Percentiles rank a stretch among this genome's conserved stretches.
Evolutionary conservation across 345 rosid genomes (phyloP).

Genomic region (Eucalyptus sideroxylon): DNA sequence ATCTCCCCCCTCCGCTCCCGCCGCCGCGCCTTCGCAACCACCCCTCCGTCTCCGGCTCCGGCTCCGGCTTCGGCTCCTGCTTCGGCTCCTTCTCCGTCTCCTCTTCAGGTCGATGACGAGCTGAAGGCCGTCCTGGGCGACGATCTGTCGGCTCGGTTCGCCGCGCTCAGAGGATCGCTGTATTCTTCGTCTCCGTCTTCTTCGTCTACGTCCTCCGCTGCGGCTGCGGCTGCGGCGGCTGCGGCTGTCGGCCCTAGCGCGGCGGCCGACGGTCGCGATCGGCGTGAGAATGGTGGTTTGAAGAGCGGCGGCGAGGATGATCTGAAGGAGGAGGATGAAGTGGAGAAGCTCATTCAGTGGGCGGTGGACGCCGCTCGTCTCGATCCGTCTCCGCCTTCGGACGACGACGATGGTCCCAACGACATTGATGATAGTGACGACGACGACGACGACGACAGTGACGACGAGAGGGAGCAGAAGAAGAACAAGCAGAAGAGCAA

Average conservation of each 20-base stretch:
- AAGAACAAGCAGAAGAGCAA: background rate
- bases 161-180: slow-evolving; percentile 46
- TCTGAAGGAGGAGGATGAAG: slow-evolving; percentile 48
- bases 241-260: background rate
- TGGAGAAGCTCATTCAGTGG: slow-evolving; percentile 75
- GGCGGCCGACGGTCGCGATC: background rate
- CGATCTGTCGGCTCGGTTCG: slow-evolving; percentile 54
- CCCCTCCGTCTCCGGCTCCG: background rate
- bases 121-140: slow-evolving; percentile 17
- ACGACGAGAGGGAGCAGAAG: background rate
- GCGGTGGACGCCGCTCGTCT: slow-evolving; percentile 81
- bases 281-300: background rate
- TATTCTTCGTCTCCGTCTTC: background rate
- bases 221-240: background rate
- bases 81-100: background rate
- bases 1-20: slow-evolving; percentile 24
- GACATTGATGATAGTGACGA: background rate
- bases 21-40: background rate
- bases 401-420: slow-evolving; percentile 19
- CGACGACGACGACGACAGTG: background rate
- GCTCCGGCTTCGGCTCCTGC: background rate
- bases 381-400: slow-evolving; percentile 70
- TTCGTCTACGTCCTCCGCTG: background rate
- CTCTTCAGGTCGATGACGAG: background rate
- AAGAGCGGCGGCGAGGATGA: background rate